Conservation (phyloP, 345 rosid species). For the Psidium friedrichsthalianum region DNA sequence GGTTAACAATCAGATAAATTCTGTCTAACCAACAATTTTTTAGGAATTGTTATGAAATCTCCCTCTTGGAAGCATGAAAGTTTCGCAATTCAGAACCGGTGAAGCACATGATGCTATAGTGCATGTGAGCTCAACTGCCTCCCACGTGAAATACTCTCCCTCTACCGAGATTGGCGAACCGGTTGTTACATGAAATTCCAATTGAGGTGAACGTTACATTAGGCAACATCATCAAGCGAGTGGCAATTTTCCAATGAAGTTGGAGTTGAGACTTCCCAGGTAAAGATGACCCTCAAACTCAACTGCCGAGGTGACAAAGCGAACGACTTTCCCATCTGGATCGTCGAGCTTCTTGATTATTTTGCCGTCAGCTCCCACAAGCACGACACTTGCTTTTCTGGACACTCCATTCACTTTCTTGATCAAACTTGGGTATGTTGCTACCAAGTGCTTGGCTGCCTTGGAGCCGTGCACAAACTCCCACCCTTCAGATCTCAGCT, state of each 20-base stretch:
- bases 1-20: neutral
- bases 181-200: neutral
- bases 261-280: constrained; percentile 29
- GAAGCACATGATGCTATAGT: neutral
- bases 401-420: neutral
- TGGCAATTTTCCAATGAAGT: constrained; percentile 33
- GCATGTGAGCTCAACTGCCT: neutral
- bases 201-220: neutral
- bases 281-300: constrained; percentile 41
- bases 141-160: neutral
- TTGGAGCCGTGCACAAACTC: constrained; percentile 34
- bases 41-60: neutral
- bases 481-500: constrained; percentile 11
- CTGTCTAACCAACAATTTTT: neutral
- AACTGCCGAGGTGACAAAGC: constrained; percentile 35
- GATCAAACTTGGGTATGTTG: constrained; percentile 10
- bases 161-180: neutral
- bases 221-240: neutral
- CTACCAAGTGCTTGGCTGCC: constrained; percentile 18
- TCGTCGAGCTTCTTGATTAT: constrained; percentile 26
- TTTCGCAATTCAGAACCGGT: neutral
- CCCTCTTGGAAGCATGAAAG: neutral
- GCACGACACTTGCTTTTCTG: constrained; percentile 21
- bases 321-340: constrained; percentile 23
- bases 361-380: constrained; percentile 33